Evolutionary conservation across 495 filamentous ascomycete species (phyloP), one percentile per base, ranked within the genome.

Genomic region (Choiromyces venosus): DNA sequence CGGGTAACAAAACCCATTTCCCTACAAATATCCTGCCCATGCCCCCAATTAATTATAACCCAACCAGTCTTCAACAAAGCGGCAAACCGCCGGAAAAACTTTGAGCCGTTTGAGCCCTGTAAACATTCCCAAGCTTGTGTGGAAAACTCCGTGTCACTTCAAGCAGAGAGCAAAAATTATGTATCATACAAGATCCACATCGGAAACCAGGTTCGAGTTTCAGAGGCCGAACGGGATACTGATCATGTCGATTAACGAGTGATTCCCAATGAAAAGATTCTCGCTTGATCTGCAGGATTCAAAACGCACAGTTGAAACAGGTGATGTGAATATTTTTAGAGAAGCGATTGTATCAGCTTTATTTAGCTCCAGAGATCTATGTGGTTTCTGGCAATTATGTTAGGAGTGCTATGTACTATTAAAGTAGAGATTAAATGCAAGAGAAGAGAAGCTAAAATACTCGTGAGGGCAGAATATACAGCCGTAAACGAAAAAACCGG

Each of bases 401-500:
- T 61, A 16, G 25, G 52, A 14, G 12, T 33, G 52, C 25, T 61
- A 61, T 61, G 25, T 33, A 61, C 52, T 33, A 33, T 29, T 16
- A 33, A 61, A 61, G 52, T 61, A 61, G 52, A 61, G 52, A 33
- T 61, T 33, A 61, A 33, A 61, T 5, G 52, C 25, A 61, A 14
- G 52, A 61, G 52, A 12, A 33, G 52, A 61, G 52, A 61, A 61
- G 52, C 52, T 61, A 61, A 61, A 61, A 61, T 61, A 61, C 52
- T 61, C 25, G 52, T 29, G 52, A 33, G 52, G 52, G 12, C 18
- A 61, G 29, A 61, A 61, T 61, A 16, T 61, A 61, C 52, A 61
- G 52, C 12, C 33, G 29, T 61, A 61, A 61, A n/a, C n/a, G n/a
- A 29, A 61, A 10, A 61, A 46, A 61, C 52, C 25, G 25, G 14